Evolutionary conservation across 768 basidiomycete species (phyloP), one percentile per base, ranked within the genome.

Genomic region (Suillus americanus): DNA sequence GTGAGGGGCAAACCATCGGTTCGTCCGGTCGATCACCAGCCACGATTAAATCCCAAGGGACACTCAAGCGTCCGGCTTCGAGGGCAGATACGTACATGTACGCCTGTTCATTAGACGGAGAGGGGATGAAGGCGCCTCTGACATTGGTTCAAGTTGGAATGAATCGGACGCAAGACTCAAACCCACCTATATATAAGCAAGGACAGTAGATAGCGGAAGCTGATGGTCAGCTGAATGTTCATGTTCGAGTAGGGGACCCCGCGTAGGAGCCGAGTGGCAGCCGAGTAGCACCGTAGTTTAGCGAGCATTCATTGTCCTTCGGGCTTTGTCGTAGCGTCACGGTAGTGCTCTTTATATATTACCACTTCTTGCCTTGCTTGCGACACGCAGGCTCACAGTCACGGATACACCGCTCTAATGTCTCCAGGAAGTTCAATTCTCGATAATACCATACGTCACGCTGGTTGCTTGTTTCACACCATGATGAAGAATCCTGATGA

Each of bases 1-100:
- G 78, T 16, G 81, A 80, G 3, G 87, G 87, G 12, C 75, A 75
- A 5, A 65, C 60, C 1, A 70, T 69, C 14, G 70, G 64, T 10
- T 72, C 75, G 1, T 72, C 74, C 38, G 76, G 70, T 4, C 69
- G 66, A 1, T 77, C 73, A 40, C 73, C 79, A 33, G 77, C 77
- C 46, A 84, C 69, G 57, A 83, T 68, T 61, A 72, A 71, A 41
- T 77, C 78, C 25, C 81, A 68, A 0, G 78, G 70, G 12, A 86
- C 66, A 37, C 68, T 67, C 6, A 87, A 70, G 9, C 76, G 66
- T 6, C 86, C 86, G 0, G 79, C 82, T 65, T 86, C 84, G 43
- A 89, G 79, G 0, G 83, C 86, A 46, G 87, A 89, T 40, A 88
- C 80, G 35, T 79, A 67, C 64, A 83, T 81, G 68, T 81, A 87